phyloP scores from a whole-genome alignment of 2,329 filamentous ascomycete species.

The Exophiala spinifera region DNA sequence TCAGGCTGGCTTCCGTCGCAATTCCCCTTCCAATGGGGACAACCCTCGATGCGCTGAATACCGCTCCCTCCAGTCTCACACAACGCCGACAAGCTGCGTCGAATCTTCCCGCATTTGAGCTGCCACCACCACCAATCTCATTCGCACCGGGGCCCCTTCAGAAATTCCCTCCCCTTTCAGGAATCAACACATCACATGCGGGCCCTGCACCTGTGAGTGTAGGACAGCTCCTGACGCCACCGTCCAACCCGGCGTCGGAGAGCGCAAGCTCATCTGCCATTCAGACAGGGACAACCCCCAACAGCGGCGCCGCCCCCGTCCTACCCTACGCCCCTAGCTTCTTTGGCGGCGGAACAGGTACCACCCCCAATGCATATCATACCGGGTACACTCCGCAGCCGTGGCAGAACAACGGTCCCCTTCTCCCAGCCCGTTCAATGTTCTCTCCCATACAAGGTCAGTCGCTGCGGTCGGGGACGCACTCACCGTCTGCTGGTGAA shows the following conservation, averaged over 20 bases:
- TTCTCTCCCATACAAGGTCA: conserved; percentile 59
- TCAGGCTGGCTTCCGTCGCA: conserved; percentile 62
- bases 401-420: conserved; percentile 41
- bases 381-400: conserved; percentile 46
- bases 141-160: conserved; percentile 45
- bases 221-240: conserved; percentile 61
- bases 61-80: conserved; percentile 63
- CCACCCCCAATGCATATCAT: conserved; percentile 54
- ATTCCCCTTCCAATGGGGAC: conserved; percentile 61
- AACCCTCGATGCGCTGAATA: conserved; percentile 56
- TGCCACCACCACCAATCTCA: conserved; percentile 52
- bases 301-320: conserved; percentile 55
- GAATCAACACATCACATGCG: conserved; percentile 34
- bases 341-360: conserved; percentile 56
- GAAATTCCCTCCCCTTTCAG: conserved; percentile 47
- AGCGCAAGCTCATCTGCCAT: conserved; percentile 54
- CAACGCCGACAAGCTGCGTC: conserved; percentile 68
- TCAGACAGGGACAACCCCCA: conserved; percentile 47
- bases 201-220: conserved; percentile 53
- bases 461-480: conserved; percentile 51
- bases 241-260: conserved; percentile 55
- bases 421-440: conserved; percentile 47
- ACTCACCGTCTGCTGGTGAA: conserved; percentile 61
- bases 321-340: conserved; percentile 57
- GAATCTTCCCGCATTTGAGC: conserved; percentile 66